Percentiles rank a stretch among this genome's conserved stretches.
phyloP scores from a whole-genome alignment of 306 rosid species.

The Luffa acutangula region DNA sequence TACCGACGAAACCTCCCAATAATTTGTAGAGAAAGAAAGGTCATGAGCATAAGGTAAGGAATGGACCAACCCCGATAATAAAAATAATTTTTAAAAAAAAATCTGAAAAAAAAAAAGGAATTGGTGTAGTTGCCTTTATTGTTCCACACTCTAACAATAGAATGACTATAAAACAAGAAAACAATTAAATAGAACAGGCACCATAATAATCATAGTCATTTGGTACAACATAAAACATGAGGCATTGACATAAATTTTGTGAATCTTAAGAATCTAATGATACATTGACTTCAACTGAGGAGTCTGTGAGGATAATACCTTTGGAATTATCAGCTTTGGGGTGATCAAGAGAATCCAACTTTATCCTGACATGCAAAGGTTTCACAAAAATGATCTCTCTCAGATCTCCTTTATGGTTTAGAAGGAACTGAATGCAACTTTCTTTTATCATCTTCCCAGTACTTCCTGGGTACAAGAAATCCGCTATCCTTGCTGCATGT shows the following conservation, averaged over 20 bases:
- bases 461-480: constrained; percentile 35
- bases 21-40: no score
- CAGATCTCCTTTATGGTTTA: constrained; percentile 45
- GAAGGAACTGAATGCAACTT: constrained; percentile 34
- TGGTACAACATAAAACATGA: neutral
- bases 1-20: no score
- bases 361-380: constrained; percentile 60
- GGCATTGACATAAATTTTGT: neutral
- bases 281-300: constrained; percentile 46
- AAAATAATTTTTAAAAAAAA: no score
- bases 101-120: neutral
- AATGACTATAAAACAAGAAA: neutral
- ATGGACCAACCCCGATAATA: no score
- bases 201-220: neutral
- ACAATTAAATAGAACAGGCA: neutral
- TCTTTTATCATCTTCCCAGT: constrained; percentile 40
- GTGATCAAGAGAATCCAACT: constrained; percentile 43
- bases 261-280: constrained; percentile 15
- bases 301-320: constrained; percentile 52
- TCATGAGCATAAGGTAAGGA: no score
- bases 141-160: neutral
- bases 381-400: constrained; percentile 61
- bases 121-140: neutral
- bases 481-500: constrained; percentile 49
- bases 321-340: constrained; percentile 59